Conservation (phyloP, 1,284 basidiomycete species). For the Trichosporon coremiiforme region DNA sequence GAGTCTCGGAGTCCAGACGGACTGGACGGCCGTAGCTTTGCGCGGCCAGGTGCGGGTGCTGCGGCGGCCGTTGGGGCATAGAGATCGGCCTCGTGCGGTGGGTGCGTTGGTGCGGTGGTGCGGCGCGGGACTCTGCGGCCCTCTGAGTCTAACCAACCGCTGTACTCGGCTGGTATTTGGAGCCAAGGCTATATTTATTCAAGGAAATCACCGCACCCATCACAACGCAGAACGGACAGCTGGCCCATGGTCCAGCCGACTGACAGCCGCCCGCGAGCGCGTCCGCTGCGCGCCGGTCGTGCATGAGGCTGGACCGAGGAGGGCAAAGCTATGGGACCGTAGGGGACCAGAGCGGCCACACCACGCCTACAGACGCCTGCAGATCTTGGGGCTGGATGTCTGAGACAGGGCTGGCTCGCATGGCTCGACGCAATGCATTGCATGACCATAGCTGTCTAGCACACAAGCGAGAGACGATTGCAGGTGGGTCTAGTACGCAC, state of each 20-base stretch:
- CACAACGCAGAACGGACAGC: background rate
- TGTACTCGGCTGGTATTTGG: background rate
- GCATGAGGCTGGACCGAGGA: background rate
- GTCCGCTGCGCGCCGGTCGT: background rate
- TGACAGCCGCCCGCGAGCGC: background rate
- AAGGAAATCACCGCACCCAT: background rate
- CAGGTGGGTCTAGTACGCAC: background rate
- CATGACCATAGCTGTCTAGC: too few species aligned
- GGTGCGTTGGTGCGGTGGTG: background rate
- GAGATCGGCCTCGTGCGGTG: background rate
- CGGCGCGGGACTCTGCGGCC: background rate
- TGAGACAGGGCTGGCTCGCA: background rate
- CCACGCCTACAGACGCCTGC: too few species aligned
- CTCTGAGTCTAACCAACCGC: background rate
- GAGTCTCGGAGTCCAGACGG: background rate
- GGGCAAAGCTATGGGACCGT: background rate
- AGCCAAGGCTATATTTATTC: background rate
- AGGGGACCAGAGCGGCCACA: background rate
- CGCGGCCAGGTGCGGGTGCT: background rate
- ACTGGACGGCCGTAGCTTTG: background rate
- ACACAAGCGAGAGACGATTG: background rate
- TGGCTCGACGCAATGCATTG: background rate
- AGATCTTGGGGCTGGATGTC: constrained; percentile 1
- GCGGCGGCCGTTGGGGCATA: constrained; percentile 1
- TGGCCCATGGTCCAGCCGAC: background rate